A percentile compares a stretch with the other conserved stretches of the same genome.
phyloP scores from a whole-genome alignment of 768 basidiomycete species.

The Cystofilobasidium ferigula region DNA sequence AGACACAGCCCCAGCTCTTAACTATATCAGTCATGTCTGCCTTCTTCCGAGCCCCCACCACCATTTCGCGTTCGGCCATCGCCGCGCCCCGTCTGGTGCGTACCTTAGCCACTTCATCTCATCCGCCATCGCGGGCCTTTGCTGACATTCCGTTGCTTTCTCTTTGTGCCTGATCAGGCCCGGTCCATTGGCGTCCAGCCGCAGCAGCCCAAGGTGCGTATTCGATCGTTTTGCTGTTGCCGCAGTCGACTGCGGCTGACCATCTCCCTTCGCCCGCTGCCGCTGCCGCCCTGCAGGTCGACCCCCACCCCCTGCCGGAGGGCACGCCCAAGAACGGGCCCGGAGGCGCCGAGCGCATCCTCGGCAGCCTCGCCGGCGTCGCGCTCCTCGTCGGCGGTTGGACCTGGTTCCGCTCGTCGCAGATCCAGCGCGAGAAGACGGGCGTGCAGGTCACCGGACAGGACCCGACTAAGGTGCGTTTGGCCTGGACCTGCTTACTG shows the following conservation, averaged over 20 bases:
- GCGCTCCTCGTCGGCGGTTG: not conserved
- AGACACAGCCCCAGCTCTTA: too few species aligned
- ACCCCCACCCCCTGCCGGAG: not conserved
- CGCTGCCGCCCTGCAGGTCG: not conserved
- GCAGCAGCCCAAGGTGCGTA: not conserved
- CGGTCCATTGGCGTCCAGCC: not conserved
- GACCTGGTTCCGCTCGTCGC: not conserved
- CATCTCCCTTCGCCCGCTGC: not conserved
- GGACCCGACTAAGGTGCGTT: not conserved
- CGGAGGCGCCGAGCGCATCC: conserved; percentile 3
- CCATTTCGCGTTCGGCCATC: too few species aligned
- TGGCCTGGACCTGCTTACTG: not conserved
- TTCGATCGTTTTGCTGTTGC: not conserved
- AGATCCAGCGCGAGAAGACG: not conserved
- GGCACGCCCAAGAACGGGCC: not conserved
- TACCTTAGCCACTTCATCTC: too few species aligned
- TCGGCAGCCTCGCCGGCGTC: not conserved
- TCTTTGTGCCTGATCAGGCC: not conserved
- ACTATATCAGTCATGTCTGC: too few species aligned
- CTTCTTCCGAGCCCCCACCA: too few species aligned
- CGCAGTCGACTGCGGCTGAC: too few species aligned
- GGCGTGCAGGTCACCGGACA: not conserved
- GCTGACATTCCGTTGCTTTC: not conserved
- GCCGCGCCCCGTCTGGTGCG: too few species aligned
- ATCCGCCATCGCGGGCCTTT: too few species aligned